These are phyloP conservation scores for Sporopachydermia cereana DNA, from an alignment of 1,139 yeast species.

Conservation along the genomic window DNA sequence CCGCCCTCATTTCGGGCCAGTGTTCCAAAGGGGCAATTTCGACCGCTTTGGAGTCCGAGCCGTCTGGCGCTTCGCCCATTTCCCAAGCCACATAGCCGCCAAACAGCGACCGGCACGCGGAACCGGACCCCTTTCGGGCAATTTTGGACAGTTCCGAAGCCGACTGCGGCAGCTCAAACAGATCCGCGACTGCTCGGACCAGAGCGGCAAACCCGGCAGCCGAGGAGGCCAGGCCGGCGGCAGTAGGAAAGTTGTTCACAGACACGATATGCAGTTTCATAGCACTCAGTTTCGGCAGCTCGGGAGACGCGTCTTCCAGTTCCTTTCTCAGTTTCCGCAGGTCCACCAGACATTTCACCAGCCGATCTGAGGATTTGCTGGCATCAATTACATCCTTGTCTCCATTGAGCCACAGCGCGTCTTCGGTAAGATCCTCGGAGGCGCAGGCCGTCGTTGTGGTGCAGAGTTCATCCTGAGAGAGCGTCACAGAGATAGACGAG, in stretches of 20 bases:
- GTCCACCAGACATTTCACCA: constrained; percentile 70
- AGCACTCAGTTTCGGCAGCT: constrained; percentile 48
- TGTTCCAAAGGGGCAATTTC: constrained; percentile 74
- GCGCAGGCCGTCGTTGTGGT: constrained; percentile 86
- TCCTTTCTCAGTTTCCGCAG: constrained; percentile 53
- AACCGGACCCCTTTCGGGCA: constrained; percentile 97
- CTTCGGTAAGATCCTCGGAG: constrained; percentile 42
- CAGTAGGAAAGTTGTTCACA: constrained; percentile 96
- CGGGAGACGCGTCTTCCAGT: constrained; percentile 32
- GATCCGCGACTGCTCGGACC: constrained; percentile 72
- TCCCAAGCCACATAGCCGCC: constrained; percentile 99
- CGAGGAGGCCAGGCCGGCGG: constrained; percentile 95
- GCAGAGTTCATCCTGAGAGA: constrained; percentile 79
- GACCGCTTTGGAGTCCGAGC: constrained; percentile 86
- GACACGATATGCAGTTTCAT: constrained; percentile 73
- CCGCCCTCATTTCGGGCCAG: constrained; percentile 92
- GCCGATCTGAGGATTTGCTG: constrained; percentile 42
- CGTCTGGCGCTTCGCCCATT: constrained; percentile 68
- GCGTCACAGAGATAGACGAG: constrained; percentile 87
- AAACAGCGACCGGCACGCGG: constrained; percentile 91
- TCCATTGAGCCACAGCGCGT: constrained; percentile 79
- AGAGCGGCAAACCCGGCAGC: constrained; percentile 98
- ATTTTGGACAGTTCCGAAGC: constrained; percentile 78
- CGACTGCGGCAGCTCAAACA: constrained; percentile 71
- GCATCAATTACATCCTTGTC: constrained; percentile 40